Conservation (phyloP, 768 basidiomycete species). For the Kwoniella heveanensis region DNA sequence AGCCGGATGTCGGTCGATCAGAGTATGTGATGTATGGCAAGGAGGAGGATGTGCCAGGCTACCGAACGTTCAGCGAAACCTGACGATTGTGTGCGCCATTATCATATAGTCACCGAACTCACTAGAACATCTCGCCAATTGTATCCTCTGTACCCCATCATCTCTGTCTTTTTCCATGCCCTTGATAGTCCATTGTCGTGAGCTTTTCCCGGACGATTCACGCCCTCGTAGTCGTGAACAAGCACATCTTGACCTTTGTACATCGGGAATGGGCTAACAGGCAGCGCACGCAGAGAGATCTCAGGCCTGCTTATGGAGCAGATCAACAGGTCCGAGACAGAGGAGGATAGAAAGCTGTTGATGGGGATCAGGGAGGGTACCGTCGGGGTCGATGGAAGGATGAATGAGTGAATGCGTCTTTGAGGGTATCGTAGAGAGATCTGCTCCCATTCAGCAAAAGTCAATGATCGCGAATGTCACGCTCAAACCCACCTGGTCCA, state of each 20-base stretch:
- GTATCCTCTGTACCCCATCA: conserved; percentile 30
- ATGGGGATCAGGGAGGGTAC: conserved; percentile 3
- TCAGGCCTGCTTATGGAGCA: background rate
- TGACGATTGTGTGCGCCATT: background rate
- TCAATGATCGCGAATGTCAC: no score
- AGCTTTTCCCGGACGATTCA: background rate
- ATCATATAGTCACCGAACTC: no score
- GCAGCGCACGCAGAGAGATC: conserved; percentile 8
- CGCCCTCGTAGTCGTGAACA: conserved; percentile 7
- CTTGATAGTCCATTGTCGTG: background rate
- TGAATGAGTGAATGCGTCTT: conserved; percentile 14
- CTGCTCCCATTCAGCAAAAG: conserved; percentile 1
- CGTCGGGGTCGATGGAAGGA: conserved; percentile 6
- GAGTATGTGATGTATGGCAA: conserved; percentile 64
- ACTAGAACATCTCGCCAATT: conserved; percentile 27
- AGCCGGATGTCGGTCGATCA: conserved; percentile 66
- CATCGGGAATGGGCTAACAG: conserved; percentile 26
- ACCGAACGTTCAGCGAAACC: background rate
- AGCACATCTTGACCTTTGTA: conserved; percentile 18
- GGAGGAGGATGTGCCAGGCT: conserved; percentile 66
- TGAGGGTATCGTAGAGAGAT: conserved; percentile 14
- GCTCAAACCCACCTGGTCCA: conserved; percentile 14
- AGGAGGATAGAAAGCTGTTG: conserved; percentile 12
- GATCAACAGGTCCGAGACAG: conserved; percentile 18
- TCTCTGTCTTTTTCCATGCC: conserved; percentile 19